Evolutionary conservation across 371 early-diverging fungal species (phyloP).

Genomic region (Gilbertella persicaria): DNA sequence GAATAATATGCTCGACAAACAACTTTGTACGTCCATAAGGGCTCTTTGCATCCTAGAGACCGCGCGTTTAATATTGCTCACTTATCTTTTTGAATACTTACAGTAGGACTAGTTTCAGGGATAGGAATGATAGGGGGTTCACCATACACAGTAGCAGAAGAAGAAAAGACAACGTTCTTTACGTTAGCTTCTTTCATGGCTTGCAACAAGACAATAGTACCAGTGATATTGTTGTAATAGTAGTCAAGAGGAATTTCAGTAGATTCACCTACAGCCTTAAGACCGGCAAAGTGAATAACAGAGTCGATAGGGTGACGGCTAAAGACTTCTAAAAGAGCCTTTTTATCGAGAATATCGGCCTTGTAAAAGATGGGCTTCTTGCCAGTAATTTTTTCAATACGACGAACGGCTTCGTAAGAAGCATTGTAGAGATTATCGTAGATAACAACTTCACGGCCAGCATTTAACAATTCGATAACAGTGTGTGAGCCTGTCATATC

Average conservation of each 20-base stretch:
- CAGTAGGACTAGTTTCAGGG: slow-evolving; percentile 56
- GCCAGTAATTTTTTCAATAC: slow-evolving; percentile 66
- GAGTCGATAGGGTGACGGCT: slow-evolving; percentile 57
- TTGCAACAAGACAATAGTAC: slow-evolving; percentile 66
- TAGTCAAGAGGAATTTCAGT: slow-evolving; percentile 80
- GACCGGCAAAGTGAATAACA: slow-evolving; percentile 84
- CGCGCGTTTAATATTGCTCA: slow-evolving; percentile 1
- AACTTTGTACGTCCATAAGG: slow-evolving; percentile 90
- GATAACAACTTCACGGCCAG: slow-evolving; percentile 72
- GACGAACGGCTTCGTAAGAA: slow-evolving; percentile 67
- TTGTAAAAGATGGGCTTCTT: slow-evolving; percentile 68
- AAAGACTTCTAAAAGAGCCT: slow-evolving; percentile 68
- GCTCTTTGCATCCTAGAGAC: slow-evolving; percentile 61
- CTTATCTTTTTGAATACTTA: slow-evolving; percentile 20
- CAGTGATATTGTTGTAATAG: slow-evolving; percentile 81
- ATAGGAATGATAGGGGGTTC: slow-evolving; percentile 54
- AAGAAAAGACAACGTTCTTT: slow-evolving; percentile 77
- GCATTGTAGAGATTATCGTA: slow-evolving; percentile 86
- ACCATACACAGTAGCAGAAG: slow-evolving; percentile 80
- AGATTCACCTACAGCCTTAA: slow-evolving; percentile 87
- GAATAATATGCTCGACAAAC: slow-evolving; percentile 80
- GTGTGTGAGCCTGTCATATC: slow-evolving; percentile 83
- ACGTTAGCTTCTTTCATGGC: slow-evolving; percentile 64
- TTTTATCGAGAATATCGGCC: slow-evolving; percentile 70
- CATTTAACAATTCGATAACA: slow-evolving; percentile 77